phyloP scores from a whole-genome alignment of 106 monocot species.

The Vanilla planifolia region DNA sequence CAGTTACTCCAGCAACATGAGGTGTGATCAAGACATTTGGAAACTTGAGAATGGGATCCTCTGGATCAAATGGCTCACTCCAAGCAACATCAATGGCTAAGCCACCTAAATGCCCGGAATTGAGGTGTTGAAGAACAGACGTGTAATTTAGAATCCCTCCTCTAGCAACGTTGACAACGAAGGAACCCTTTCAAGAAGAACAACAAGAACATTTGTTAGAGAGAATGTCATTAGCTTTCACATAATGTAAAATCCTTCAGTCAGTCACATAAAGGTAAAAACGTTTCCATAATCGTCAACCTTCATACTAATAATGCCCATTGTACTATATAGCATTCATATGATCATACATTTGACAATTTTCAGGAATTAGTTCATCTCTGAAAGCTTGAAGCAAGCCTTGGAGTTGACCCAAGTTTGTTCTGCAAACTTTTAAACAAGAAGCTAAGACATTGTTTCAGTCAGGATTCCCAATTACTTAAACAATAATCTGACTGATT shows the following conservation, averaged over 20 bases:
- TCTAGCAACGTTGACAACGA: conserved; percentile 79
- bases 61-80: conserved; percentile 86
- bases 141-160: conserved; percentile 77
- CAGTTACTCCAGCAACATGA: conserved; percentile 83
- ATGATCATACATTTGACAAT: not conserved
- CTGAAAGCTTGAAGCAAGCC: not conserved
- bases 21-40: conserved; percentile 91
- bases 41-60: conserved; percentile 80
- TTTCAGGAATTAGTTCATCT: not conserved
- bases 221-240: not conserved
- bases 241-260: not conserved
- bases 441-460: too few relatives aligned
- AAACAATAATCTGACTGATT: too few relatives aligned
- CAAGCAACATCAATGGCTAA: conserved; percentile 94
- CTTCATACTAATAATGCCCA: not conserved
- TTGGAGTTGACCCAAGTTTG: too few relatives aligned
- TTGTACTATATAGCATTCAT: not conserved
- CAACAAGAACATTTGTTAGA: not conserved
- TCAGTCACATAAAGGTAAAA: not conserved
- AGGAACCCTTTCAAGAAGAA: conserved; percentile 47
- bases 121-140: conserved; percentile 48
- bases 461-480: too few relatives aligned
- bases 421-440: too few relatives aligned
- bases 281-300: not conserved
- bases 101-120: conserved; percentile 83